Evolutionary conservation across 2,329 filamentous ascomycete genomes (phyloP), one percentile per base, ranked within the genome.

Genomic region (Ophiobolus disseminans): DNA sequence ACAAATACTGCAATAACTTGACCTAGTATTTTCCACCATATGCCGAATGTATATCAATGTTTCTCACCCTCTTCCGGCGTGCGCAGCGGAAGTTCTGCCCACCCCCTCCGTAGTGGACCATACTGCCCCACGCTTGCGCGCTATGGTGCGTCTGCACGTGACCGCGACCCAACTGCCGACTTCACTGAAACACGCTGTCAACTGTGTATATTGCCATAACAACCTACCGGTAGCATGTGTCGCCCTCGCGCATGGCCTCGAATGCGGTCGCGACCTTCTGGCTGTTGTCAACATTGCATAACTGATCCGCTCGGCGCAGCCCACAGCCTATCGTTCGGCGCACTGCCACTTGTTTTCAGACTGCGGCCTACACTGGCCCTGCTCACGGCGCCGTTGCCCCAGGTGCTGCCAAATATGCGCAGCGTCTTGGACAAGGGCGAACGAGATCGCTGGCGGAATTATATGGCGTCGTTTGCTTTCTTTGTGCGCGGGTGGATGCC

Each of bases 251-350:
- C 45, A 63, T 45, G 52, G 50, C 41, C 45, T 53, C 50, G 19
- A 42, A 56, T 51, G 56, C 31, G 54, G 56, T 49, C 52, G 55
- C 48, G 50, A 55, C 46, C 48, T 34, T 44, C 40, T 55, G 45
- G 58, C 45, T 52, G 51, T 47, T 50, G 44, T 54, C 36, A 42
- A 50, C 47, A 51, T 38, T 34, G 37, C 41, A 47, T 42, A 46
- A 51, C 45, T 35, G 50, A 44, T 48, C 57, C 59, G 56, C 53
- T 50, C 39, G 52, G 52, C 51, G 56, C 52, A 48, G 55, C 55
- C 56, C 56, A 58, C 58, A 66, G 59, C 65, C 65, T 64, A 64
- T 61, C 62, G 53, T 55, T 50, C 52, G 38, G 50, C 56, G 53
- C 58, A 60, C 57, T 55, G 57, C 55, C 55, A 54, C 54, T 48